phyloP scores from a whole-genome alignment of 139 green algal genomes.

The Asterochloris sp. region DNA sequence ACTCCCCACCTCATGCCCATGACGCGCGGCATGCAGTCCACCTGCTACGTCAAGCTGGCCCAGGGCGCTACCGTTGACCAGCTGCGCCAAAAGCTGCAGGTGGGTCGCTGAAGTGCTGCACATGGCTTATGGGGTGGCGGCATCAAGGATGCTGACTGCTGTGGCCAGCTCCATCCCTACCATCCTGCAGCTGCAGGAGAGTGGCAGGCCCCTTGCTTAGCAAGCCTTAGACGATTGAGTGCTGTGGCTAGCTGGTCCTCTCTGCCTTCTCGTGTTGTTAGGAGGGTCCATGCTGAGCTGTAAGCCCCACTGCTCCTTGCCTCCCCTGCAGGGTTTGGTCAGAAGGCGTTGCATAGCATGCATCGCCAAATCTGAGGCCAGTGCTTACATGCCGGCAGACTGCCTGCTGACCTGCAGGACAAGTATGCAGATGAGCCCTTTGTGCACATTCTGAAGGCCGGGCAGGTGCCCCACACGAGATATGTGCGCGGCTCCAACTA shows the following conservation, averaged over 20 bases:
- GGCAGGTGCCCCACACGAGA: constrained; percentile 83
- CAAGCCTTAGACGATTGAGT: too few relatives aligned
- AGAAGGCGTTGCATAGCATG: neutral
- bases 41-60: constrained; percentile 89
- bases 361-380: neutral
- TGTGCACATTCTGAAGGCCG: constrained; percentile 74
- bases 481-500: constrained; percentile 94
- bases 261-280: too few relatives aligned
- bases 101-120: neutral
- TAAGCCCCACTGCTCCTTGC: neutral
- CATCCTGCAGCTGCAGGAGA: too few relatives aligned
- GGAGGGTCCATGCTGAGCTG: neutral
- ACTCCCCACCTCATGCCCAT: constrained; percentile 98
- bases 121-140: neutral
- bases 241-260: too few relatives aligned
- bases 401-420: constrained; percentile 16
- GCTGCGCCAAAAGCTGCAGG: constrained; percentile 57
- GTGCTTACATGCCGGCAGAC: neutral
- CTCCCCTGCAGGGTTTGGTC: neutral
- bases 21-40: constrained; percentile 93
- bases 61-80: constrained; percentile 65
- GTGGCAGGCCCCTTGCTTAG: too few relatives aligned
- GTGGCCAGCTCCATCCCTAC: too few relatives aligned
- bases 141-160: too few relatives aligned
- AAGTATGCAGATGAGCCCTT: constrained; percentile 77